Percentiles rank a stretch among this genome's conserved stretches.
phyloP scores from a whole-genome alignment of 2,329 filamentous ascomycete species.

The Penicillium olsonii region DNA sequence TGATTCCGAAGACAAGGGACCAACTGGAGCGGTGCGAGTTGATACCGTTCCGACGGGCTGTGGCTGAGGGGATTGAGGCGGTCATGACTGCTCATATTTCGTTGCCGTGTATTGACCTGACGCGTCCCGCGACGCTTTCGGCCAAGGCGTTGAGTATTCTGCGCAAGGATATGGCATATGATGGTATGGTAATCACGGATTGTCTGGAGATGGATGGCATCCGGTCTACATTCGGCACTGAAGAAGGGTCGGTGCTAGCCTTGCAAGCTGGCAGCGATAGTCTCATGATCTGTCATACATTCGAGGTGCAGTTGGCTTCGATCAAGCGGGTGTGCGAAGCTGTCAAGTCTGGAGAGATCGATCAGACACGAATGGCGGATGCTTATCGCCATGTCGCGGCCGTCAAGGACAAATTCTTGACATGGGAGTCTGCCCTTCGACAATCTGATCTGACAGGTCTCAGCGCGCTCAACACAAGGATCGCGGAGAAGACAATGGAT shows the following conservation, averaged over 20 bases:
- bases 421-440: constrained; percentile 33
- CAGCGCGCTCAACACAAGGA: constrained; percentile 26
- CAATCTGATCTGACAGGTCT: constrained; percentile 20
- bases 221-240: constrained; percentile 43
- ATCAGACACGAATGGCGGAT: constrained; percentile 32
- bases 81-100: constrained; percentile 51
- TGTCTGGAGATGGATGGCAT: constrained; percentile 51
- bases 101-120: constrained; percentile 37
- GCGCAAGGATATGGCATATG: constrained; percentile 45
- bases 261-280: constrained; percentile 48
- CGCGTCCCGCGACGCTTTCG: constrained; percentile 45
- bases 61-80: constrained; percentile 44
- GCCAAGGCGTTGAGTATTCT: constrained; percentile 40
- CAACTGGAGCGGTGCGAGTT: constrained; percentile 45
- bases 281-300: constrained; percentile 50
- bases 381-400: constrained; percentile 37
- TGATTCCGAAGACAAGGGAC: constrained; percentile 40
- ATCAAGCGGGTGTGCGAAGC: constrained; percentile 43
- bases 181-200: constrained; percentile 48
- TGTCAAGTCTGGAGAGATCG: constrained; percentile 37
- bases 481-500: constrained; percentile 32
- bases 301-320: constrained; percentile 42
- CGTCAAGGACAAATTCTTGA: constrained; percentile 41
- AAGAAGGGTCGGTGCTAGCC: constrained; percentile 43
- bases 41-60: constrained; percentile 46